Percentiles rank a stretch among this genome's conserved stretches.
Evolutionary conservation across 1,284 basidiomycete species (phyloP).

Genomic region (Cryptococcus sp.): DNA sequence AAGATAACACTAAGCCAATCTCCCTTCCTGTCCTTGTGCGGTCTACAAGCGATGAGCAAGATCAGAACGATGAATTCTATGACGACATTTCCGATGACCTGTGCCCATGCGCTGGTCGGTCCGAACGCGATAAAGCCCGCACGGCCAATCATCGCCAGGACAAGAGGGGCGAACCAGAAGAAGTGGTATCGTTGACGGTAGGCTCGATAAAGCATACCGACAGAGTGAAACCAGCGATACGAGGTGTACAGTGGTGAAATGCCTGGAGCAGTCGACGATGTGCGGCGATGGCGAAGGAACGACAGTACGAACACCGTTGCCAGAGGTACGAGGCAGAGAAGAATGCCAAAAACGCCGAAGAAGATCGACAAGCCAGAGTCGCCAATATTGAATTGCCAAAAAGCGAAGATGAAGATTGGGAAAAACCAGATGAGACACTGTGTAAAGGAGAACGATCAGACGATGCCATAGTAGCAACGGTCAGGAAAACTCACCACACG

Average conservation of each 20-base stretch:
- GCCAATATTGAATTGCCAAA: constrained; percentile 83
- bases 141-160: constrained; percentile 56
- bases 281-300: constrained; percentile 31
- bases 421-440: constrained; percentile 66
- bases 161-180: constrained; percentile 54
- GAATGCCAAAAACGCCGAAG: constrained; percentile 62
- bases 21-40: constrained; percentile 52
- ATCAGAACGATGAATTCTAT: constrained; percentile 67
- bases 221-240: constrained; percentile 48
- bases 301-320: constrained; percentile 51
- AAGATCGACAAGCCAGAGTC: constrained; percentile 81
- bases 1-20: constrained; percentile 49
- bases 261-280: constrained; percentile 32
- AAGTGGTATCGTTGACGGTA: constrained; percentile 54
- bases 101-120: constrained; percentile 64
- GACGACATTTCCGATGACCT: constrained; percentile 69
- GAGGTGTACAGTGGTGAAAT: constrained; percentile 50
- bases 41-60: constrained; percentile 58
- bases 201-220: constrained; percentile 51
- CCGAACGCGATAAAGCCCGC: constrained; percentile 74
- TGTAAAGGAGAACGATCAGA: neutral
- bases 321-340: constrained; percentile 61
- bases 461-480: neutral
- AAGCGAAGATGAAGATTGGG: constrained; percentile 72
- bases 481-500: constrained; percentile 38